Conservation (phyloP, 257 asterid genomes). For the Craterostigma plantagineum region DNA sequence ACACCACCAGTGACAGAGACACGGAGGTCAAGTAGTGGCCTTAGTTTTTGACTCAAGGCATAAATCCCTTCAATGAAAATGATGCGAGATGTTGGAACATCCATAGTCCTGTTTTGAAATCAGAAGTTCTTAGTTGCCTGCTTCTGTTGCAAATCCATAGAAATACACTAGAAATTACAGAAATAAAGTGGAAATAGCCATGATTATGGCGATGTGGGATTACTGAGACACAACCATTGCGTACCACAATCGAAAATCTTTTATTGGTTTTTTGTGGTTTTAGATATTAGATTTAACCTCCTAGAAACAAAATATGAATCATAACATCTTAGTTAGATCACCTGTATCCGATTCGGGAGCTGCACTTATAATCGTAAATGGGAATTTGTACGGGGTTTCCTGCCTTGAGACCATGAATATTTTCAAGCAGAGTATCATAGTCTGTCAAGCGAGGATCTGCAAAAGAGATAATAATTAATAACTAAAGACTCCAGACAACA, state of each 20-base stretch:
- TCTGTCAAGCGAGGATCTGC: constrained; percentile 98
- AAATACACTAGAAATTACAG: too few species aligned
- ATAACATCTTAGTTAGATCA: constrained; percentile 12
- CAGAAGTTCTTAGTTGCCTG: constrained; percentile 1
- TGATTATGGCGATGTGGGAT: too few species aligned
- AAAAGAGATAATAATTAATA: constrained; percentile 11
- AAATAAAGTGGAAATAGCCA: too few species aligned
- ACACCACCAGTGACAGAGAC: constrained; percentile 99
- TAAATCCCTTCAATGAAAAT: constrained; percentile 88
- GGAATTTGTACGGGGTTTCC: constrained; percentile 86
- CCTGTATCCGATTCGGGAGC: constrained; percentile 92
- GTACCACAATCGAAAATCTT: too few species aligned
- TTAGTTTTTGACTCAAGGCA: constrained; percentile 79
- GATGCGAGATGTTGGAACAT: constrained; percentile 86
- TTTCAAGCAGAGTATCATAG: constrained; percentile 87
- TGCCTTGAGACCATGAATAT: constrained; percentile 55
- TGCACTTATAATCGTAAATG: constrained; percentile 72
- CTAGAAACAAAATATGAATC: not conserved
- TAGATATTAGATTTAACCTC: not conserved
- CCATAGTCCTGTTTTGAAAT: constrained; percentile 51
- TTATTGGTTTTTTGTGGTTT: too few species aligned
- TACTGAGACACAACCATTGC: too few species aligned
- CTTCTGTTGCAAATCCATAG: too few species aligned
- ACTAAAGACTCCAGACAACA: constrained; percentile 1
- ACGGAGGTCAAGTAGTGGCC: constrained; percentile 85